Evolutionary conservation across 805 yeast genomes (phyloP).

Genomic region (Clavispora vitiphila): DNA sequence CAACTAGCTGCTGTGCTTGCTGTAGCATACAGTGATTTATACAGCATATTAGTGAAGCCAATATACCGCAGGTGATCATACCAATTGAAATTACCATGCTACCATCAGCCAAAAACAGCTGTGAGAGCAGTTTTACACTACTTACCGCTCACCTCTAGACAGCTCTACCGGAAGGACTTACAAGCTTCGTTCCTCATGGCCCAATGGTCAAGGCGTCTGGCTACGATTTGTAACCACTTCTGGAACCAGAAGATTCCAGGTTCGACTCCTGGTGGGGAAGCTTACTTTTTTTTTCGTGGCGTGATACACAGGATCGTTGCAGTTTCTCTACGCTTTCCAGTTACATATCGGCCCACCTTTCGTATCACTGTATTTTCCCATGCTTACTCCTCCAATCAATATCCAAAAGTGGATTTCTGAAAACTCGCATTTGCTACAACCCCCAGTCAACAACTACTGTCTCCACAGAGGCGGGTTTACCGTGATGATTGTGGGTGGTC

Average conservation of each 20-base stretch:
- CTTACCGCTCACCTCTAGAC: too few relatives aligned
- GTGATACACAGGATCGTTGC: background rate
- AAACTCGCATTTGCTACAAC: slow-evolving; percentile 69
- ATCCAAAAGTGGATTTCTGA: slow-evolving; percentile 77
- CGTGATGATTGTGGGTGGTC: slow-evolving; percentile 95
- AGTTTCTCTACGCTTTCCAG: background rate
- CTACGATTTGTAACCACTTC: slow-evolving; percentile 52
- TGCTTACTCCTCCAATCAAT: slow-evolving; percentile 68
- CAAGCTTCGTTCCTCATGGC: slow-evolving; percentile 62
- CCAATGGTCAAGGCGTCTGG: slow-evolving; percentile 76
- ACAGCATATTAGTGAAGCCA: too few relatives aligned
- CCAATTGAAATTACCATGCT: too few relatives aligned
- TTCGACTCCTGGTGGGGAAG: slow-evolving; percentile 55
- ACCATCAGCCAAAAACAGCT: too few relatives aligned
- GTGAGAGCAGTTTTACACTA: too few relatives aligned
- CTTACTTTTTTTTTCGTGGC: slow-evolving; percentile 24
- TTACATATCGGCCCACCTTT: background rate
- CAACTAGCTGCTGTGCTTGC: too few relatives aligned
- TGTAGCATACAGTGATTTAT: too few relatives aligned
- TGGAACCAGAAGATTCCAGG: slow-evolving; percentile 52
- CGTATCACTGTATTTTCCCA: slow-evolving; percentile 10
- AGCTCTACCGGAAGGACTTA: too few relatives aligned
- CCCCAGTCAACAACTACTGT: slow-evolving; percentile 90
- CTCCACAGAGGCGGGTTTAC: slow-evolving; percentile 90
- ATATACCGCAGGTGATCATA: too few relatives aligned